Evolutionary conservation across 2,329 filamentous ascomycete genomes (phyloP), one percentile per base, ranked within the genome.

Genomic region (Penicillium occitanis): DNA sequence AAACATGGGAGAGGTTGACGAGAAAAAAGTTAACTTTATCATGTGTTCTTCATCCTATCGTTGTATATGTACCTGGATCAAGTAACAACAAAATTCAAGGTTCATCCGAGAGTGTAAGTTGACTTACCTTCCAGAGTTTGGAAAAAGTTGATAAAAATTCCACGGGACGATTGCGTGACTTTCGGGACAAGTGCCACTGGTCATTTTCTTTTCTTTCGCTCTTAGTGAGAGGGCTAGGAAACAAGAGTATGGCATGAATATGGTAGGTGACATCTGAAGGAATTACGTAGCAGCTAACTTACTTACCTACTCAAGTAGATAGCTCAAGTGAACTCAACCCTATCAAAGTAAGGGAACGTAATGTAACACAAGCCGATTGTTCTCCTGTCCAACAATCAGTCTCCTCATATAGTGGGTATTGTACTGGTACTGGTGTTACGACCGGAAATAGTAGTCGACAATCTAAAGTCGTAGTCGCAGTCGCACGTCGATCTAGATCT

Each of bases 361-460:
- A 51, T 53, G 48, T 53, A 53, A 53, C 48, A n/a, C 14, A 10
- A 53, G 25, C 25, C 25, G 7, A 53, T 48, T 42, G 40, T 42
- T 22, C 19, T 10, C 7, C n/a, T 48, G 19, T 48, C 44, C 5
- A 48, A 11, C n/a, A 8, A 19, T 19, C 42, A 46, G n/a, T 46
- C n/a, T 46, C 17, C 33, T 35, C 7, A 7, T 33, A 33, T 8
- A 33, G 5, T 33, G 30, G 30, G 25, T 25, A 25, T 25, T 25
- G 25, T 33, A 8, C 30, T 33, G 30, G 30, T 3, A 25, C 30
- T 33, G 42, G n/a, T 46, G 42, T 28, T 28, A 7, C 14, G 10
- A 50, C 50, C 50, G 50, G 50, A 53, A 51, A 33, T 53, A 53
- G 50, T 53, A 53, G 50, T 53, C 50, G 13, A 13, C 48, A 25